phyloP scores from a whole-genome alignment of 1,284 basidiomycete species.

The Clitocybe nebularis region DNA sequence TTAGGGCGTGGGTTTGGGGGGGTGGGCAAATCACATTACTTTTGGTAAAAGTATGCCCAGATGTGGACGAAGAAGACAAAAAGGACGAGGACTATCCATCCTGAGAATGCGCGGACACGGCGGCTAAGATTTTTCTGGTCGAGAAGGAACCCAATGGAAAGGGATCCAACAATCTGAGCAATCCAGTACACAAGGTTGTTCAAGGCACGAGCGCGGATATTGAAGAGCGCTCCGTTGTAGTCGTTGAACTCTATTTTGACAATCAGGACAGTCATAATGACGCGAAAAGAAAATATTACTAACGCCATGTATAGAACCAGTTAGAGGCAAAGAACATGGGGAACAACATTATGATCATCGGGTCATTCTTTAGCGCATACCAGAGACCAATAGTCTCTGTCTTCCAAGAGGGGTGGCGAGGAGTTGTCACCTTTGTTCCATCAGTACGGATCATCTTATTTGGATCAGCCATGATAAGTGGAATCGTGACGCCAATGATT shows the following conservation, averaged over 20 bases:
- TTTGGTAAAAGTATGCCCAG: slow-evolving; percentile 71
- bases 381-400: slow-evolving; percentile 48
- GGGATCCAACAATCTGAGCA: slow-evolving; percentile 61
- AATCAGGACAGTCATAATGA: neutral
- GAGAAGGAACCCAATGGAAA: slow-evolving; percentile 60
- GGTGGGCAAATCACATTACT: slow-evolving; percentile 30
- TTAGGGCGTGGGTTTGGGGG: neutral
- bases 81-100: slow-evolving; percentile 54
- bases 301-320: slow-evolving; percentile 77
- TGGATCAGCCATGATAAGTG: slow-evolving; percentile 66
- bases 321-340: slow-evolving; percentile 73
- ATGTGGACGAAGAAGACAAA: slow-evolving; percentile 65
- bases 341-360: slow-evolving; percentile 55
- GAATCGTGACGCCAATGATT: slow-evolving; percentile 60
- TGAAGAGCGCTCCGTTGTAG: slow-evolving; percentile 62
- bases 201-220: slow-evolving; percentile 60
- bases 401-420: slow-evolving; percentile 71
- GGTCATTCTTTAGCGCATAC: slow-evolving; percentile 50
- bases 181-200: slow-evolving; percentile 72
- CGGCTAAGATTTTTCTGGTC: slow-evolving; percentile 52
- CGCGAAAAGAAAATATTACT: slow-evolving; percentile 20
- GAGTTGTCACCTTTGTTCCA: slow-evolving; percentile 59
- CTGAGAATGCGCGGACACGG: slow-evolving; percentile 59
- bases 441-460: slow-evolving; percentile 66
- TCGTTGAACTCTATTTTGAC: slow-evolving; percentile 54